phyloP scores from a whole-genome alignment of 2,329 filamentous ascomycete genomes.

The Cryoendolithus antarcticus region DNA sequence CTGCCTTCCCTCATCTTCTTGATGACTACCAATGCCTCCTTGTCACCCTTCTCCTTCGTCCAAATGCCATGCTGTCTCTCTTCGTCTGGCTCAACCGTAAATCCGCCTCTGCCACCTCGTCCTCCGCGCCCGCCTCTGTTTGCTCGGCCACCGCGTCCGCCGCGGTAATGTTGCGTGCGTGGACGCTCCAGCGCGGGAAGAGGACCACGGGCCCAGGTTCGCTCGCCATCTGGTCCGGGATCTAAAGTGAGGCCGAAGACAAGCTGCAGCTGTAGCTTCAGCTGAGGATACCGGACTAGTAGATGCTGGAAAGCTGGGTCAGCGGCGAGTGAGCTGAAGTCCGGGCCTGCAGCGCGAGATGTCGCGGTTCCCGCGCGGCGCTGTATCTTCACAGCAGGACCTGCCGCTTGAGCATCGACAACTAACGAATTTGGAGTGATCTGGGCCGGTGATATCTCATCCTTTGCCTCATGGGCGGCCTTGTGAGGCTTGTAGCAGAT shows the following conservation, averaged over 20 bases:
- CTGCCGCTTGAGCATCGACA: background rate
- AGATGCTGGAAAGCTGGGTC: conserved; percentile 22
- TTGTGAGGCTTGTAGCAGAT: conserved; percentile 28
- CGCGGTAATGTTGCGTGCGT: conserved; percentile 6
- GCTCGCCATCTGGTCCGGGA: conserved; percentile 20
- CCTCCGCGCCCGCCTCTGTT: conserved; percentile 10
- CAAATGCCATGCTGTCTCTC: conserved; percentile 21
- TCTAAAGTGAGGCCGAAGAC: conserved; percentile 25
- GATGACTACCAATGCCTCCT: conserved; percentile 19
- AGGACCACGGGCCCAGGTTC: conserved; percentile 15
- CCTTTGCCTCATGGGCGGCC: conserved; percentile 15
- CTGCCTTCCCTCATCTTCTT: conserved; percentile 19
- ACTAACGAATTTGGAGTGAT: background rate
- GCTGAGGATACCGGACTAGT: conserved; percentile 21
- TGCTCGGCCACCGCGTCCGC: conserved; percentile 8
- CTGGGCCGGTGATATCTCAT: background rate
- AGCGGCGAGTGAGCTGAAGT: conserved; percentile 21
- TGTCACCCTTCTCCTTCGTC: conserved; percentile 26
- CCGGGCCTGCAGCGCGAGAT: conserved; percentile 9
- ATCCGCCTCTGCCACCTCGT: conserved; percentile 9
- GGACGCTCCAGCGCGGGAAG: conserved; percentile 7
- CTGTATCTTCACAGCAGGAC: conserved; percentile 8
- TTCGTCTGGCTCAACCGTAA: conserved; percentile 4
- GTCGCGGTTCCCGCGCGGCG: conserved; percentile 6
- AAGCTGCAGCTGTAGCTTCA: conserved; percentile 22